Evolutionary conservation across 129 eudicot genomes (phyloP).

Genomic region (Cynara cardunculus): DNA sequence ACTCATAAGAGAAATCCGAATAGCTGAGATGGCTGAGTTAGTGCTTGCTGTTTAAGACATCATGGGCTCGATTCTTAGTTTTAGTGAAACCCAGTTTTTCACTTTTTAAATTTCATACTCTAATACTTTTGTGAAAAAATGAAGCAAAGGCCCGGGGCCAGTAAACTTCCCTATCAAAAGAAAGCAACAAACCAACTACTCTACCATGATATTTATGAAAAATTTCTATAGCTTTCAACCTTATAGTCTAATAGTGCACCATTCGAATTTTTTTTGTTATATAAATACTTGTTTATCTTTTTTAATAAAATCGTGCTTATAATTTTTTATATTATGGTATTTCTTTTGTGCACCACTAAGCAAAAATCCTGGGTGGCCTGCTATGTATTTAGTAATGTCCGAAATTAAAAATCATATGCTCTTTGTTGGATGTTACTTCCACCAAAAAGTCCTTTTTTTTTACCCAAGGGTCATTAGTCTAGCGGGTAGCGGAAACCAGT

Average conservation of each 20-base stretch:
- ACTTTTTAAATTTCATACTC: neutral
- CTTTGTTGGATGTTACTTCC: neutral
- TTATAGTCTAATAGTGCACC: neutral
- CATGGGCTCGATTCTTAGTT: neutral
- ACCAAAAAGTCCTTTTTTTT: neutral
- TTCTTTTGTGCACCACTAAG: neutral
- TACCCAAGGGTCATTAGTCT: neutral
- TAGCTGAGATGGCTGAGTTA: neutral
- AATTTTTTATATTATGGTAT: no score
- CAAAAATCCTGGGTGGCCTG: neutral
- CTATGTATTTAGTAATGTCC: no score
- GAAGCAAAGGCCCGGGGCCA: neutral
- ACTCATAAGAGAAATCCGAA: neutral
- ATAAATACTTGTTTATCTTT: neutral
- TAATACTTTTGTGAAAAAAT: neutral
- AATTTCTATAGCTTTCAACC: neutral
- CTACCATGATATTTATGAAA: neutral
- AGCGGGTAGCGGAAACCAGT: neutral
- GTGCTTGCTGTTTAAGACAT: neutral
- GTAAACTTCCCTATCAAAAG: neutral
- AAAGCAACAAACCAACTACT: neutral
- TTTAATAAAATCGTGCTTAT: neutral
- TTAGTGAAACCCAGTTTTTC: neutral
- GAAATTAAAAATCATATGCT: no score
- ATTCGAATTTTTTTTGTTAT: neutral